Evolutionary conservation across 768 basidiomycete genomes (phyloP).

Genomic region (Suillus alpinus): DNA sequence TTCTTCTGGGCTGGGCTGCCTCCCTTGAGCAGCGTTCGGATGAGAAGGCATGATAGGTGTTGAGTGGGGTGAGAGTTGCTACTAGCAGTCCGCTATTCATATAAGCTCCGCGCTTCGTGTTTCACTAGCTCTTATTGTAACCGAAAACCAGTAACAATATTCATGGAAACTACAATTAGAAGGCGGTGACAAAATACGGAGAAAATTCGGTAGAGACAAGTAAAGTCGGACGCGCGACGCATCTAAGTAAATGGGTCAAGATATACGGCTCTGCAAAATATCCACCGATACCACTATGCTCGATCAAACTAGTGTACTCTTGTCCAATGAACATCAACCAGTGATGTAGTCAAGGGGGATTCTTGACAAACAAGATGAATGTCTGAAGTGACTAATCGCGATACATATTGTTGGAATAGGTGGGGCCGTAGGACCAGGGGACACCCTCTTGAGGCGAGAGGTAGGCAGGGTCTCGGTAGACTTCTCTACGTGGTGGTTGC

Average conservation of each 20-base stretch:
- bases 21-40: constrained; percentile 7
- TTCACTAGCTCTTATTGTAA: neutral
- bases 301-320: neutral
- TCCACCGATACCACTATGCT: neutral
- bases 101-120: neutral
- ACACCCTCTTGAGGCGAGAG: neutral
- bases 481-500: neutral
- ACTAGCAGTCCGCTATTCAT: neutral
- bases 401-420: neutral
- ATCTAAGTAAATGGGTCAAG: neutral
- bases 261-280: neutral
- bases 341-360: neutral
- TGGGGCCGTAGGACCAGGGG: neutral
- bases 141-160: neutral
- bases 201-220: neutral
- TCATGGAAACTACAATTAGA: neutral
- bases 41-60: constrained; percentile 1
- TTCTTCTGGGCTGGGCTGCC: constrained; percentile 38
- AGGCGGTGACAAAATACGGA: neutral
- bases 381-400: neutral
- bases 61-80: neutral
- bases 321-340: neutral
- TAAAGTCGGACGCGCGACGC: neutral
- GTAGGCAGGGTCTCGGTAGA: neutral
- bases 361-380: neutral